Conservation (phyloP, 345 rosid genomes). For the Fremontodendron californicum region DNA sequence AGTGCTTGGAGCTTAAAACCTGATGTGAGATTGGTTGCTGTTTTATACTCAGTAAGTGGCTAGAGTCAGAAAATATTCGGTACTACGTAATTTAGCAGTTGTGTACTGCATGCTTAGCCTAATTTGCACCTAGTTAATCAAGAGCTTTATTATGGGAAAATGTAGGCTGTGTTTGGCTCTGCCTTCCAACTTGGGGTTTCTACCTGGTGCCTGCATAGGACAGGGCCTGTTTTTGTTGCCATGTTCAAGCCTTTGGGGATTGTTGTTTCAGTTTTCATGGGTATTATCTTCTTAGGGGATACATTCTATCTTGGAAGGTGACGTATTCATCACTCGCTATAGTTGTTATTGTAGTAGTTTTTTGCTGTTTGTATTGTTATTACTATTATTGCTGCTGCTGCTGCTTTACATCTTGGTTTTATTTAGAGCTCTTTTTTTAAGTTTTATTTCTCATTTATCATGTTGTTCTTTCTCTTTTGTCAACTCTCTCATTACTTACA, state of each 20-base stretch:
- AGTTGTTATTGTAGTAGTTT: not conserved
- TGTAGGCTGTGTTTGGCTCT: conserved; percentile 39
- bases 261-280: conserved; percentile 37
- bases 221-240: conserved; percentile 64
- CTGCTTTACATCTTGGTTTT: not conserved
- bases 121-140: not conserved
- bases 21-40: conserved; percentile 28
- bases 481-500: not conserved
- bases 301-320: conserved; percentile 59
- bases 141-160: not conserved
- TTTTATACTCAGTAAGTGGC: conserved; percentile 41
- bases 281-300: conserved; percentile 47
- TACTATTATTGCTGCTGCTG: not conserved
- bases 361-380: conserved; percentile 2
- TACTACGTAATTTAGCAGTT: not conserved
- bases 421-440: not conserved
- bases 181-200: conserved; percentile 57
- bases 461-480: not conserved
- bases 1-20: conserved; percentile 42
- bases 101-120: not conserved
- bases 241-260: conserved; percentile 72
- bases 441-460: not conserved
- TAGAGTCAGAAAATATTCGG: not conserved
- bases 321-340: not conserved
- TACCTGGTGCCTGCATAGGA: conserved; percentile 57